Conservation (phyloP, 371 early-diverging fungal genomes). For the Basidiobolus meristosporus region DNA sequence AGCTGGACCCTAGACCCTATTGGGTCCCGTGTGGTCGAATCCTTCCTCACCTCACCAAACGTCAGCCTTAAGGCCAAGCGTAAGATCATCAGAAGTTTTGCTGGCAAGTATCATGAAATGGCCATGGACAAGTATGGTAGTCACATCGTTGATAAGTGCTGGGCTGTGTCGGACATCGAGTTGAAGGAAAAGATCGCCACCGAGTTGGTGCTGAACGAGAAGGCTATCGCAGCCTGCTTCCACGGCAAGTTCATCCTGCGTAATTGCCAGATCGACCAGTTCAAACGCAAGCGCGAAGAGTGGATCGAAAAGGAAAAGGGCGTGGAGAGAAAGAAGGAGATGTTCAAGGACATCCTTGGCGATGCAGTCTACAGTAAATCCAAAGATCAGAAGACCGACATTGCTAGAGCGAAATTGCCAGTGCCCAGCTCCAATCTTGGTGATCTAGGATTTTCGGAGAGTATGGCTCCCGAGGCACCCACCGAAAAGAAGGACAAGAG, state of each 20-base stretch:
- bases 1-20: conserved; percentile 46
- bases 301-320: conserved; percentile 58
- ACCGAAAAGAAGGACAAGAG: too few species aligned
- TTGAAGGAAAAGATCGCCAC: conserved; percentile 51
- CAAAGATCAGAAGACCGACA: too few species aligned
- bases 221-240: conserved; percentile 29
- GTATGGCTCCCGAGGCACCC: too few species aligned
- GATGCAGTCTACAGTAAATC: too few species aligned
- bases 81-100: conserved; percentile 32
- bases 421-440: too few species aligned
- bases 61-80: conserved; percentile 36
- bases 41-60: conserved; percentile 29
- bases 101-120: conserved; percentile 29
- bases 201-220: conserved; percentile 35
- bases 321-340: conserved; percentile 38
- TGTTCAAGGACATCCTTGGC: conserved; percentile 59
- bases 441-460: too few species aligned
- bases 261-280: conserved; percentile 59
- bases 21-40: conserved; percentile 55
- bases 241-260: conserved; percentile 56
- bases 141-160: conserved; percentile 58
- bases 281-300: conserved; percentile 46
- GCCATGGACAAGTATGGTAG: conserved; percentile 61
- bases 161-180: conserved; percentile 47
- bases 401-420: too few species aligned